Percentiles rank a stretch among this genome's conserved stretches.
Conservation (phyloP, 2,329 filamentous ascomycete species). For the Epichloe baconii region DNA sequence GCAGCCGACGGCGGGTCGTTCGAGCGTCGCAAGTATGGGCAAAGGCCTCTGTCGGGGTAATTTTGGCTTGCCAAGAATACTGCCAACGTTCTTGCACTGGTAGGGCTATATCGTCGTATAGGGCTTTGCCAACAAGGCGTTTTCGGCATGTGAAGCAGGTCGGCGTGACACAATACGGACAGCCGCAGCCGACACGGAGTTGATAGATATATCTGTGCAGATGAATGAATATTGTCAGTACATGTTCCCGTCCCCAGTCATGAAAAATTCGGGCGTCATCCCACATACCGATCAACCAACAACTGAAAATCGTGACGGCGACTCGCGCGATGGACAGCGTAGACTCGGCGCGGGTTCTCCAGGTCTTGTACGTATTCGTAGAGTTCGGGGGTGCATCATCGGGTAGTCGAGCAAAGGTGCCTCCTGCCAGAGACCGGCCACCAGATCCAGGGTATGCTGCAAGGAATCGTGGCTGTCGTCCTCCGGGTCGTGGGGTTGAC, state of each 20-base stretch:
- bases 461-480: constrained; percentile 4
- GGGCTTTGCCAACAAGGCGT: constrained; percentile 50
- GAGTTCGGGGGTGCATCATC: constrained; percentile 47
- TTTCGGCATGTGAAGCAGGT: constrained; percentile 73
- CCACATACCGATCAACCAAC: constrained; percentile 50
- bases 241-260: background rate
- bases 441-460: constrained; percentile 30
- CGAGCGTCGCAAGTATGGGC: constrained; percentile 34
- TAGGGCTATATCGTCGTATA: constrained; percentile 63
- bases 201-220: constrained; percentile 58
- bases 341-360: constrained; percentile 48
- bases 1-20: constrained; percentile 31
- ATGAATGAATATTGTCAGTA: background rate
- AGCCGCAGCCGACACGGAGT: constrained; percentile 68
- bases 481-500: background rate
- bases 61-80: constrained; percentile 70
- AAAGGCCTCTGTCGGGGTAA: constrained; percentile 59
- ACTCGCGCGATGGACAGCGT: constrained; percentile 45
- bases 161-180: constrained; percentile 53
- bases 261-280: background rate
- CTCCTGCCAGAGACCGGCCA: constrained; percentile 48
- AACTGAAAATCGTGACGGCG: constrained; percentile 52
- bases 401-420: constrained; percentile 44
- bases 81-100: constrained; percentile 71
- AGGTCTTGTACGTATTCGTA: constrained; percentile 41